Base-by-base conservation (phyloP, 192 early-diverging fungal genomes). In the Mortierella antarctica region DNA sequence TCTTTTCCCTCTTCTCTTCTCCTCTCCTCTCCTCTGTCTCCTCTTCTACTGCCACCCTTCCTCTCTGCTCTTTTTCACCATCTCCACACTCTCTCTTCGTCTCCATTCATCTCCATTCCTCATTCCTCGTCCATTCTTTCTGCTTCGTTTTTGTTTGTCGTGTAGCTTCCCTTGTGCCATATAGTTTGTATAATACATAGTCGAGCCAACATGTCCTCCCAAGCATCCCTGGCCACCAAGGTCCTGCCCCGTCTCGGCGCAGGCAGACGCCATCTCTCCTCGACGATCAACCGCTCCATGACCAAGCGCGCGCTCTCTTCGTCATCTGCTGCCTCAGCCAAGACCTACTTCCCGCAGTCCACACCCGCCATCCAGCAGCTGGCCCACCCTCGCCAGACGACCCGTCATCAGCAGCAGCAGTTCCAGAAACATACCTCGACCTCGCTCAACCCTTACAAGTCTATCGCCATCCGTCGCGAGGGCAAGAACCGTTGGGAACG, bases 401-500 rank as follows among this genome's bases (percentile, higher is more conserved):
- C 57, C 21, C 39, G 54, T 41, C 44, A 62, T 5, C 69, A 72
- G 46, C 77, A 79, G 48, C 75, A 71, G 62, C 76, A 72, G 49
- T 57, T 63, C 70, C 77, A 80, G 56, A 80, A 80, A 61, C 77
- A 80, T 46, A 72, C 77, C 21, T 67, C 69, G 17, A 12, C 57
- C 17, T 82, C 73, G 20, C 23, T 71, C 53, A 74, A 82, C 58
- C 80, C 71, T 7, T 80, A 70, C 70, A 74, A 82, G 67, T 76
- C 83, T 6, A 83, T 99, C 31, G 97, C 92, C 10, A 92, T 99
- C 72, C 93, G 98, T 5, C 86, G 96, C 54, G 98, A 99, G 84
- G 93, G 93, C 88, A 99, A 99, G 86, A 97, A 97, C 86, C 87
- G 93, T 41, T 99, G 98, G 98, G 98, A 99, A 76, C 89, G 98